Percentiles rank a stretch among this genome's conserved stretches.
These are phyloP conservation scores for Hepatocystis sp. DNA, from an alignment of 169 alveolate genomes.

Conservation along the genomic window DNA sequence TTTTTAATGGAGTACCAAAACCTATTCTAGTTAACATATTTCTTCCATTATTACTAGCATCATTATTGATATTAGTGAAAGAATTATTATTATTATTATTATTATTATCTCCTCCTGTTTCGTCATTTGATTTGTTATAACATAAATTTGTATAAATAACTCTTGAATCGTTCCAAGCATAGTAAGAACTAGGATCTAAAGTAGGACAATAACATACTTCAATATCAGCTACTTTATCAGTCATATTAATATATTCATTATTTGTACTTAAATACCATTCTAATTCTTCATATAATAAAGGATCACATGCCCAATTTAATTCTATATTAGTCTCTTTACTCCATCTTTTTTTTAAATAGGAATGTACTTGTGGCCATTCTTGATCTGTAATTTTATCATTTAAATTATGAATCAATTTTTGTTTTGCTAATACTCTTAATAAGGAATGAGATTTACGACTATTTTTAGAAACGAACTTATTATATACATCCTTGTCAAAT, in stretches of 20 bases:
- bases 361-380: conserved; percentile 79
- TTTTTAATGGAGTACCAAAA: conserved; percentile 13
- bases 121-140: conserved; percentile 58
- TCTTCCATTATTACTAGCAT: too few species aligned
- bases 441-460: conserved; percentile 78
- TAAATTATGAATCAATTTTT: conserved; percentile 39
- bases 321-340: conserved; percentile 78
- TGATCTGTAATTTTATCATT: conserved; percentile 74
- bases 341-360: conserved; percentile 76
- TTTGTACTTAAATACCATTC: conserved; percentile 80
- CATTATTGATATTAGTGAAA: too few species aligned
- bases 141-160: conserved; percentile 74
- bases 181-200: conserved; percentile 75
- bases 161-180: conserved; percentile 84
- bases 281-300: conserved; percentile 77
- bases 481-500: conserved; percentile 80
- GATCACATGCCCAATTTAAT: conserved; percentile 82
- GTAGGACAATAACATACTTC: conserved; percentile 82
- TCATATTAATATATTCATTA: conserved; percentile 77
- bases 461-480: conserved; percentile 75
- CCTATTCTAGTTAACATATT: too few species aligned
- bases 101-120: conserved; percentile 1
- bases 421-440: conserved; percentile 72
- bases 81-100: too few species aligned
- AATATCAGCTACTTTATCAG: conserved; percentile 78